Evolutionary conservation across 169 alveolate species (phyloP), one percentile per base, ranked within the genome.

Genomic region (Eimeria zaria): DNA sequence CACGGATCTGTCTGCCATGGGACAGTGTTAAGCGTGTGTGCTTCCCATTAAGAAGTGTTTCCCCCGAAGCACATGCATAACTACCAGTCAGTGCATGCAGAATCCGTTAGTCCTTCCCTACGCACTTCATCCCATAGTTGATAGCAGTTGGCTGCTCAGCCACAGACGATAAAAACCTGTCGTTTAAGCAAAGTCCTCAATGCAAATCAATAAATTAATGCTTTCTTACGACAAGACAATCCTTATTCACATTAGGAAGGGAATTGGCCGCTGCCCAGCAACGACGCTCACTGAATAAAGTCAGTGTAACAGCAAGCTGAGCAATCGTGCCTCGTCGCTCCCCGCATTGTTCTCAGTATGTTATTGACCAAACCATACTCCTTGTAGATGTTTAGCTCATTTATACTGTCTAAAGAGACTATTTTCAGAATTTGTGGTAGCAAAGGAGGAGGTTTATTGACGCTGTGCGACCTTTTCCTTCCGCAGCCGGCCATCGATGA

Each of bases 311-410:
- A 12, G 22, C 74, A 64, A 64, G 22, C 74, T 27, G 74, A 64
- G 74, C 74, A n/a, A n/a, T n/a, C 39, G 74, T n/a, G 36, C 41
- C 74, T 64, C 74, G 74, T 64, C 74, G 74, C 74, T 24, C 39
- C 74, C 74, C 36, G 0, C 18, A 24, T n/a, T 64, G 36, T n/a
- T 8, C 18, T 60, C 20, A 18, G n/a, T 20, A 22, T 60, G 69
- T 20, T 60, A 60, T 0, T 22, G n/a, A 64, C 16, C 18, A 1
- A 64, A 22, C 6, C 36, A 11, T 36, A 6, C 41, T 64, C 2
- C 39, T n/a, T 64, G 44, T 16, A 64, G 39, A 39, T 39, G 9
- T 1, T 64, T 64, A 64, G 7, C 48, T 8, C 44, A 5, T 14
- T 69, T 33, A 69, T 69, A 69, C 48, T 9, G 27, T 69, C 27